phyloP scores from a whole-genome alignment of 192 early-diverging fungal species.

The Mortierella alpina region DNA sequence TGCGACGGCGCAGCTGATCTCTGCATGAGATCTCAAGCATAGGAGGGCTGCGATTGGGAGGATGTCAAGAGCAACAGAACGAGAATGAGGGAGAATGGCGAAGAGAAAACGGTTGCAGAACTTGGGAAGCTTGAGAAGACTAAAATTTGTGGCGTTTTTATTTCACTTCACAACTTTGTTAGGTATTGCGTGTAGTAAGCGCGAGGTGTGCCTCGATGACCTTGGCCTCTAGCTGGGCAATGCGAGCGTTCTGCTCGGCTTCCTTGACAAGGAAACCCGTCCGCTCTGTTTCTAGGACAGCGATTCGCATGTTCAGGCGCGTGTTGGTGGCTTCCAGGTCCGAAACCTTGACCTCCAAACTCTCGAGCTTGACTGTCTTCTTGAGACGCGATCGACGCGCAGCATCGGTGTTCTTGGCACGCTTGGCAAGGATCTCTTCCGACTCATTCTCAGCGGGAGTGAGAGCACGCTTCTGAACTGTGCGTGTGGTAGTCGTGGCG shows the following conservation, averaged over 20 bases:
- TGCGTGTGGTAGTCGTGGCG: too few relatives aligned
- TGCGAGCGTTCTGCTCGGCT: constrained; percentile 45
- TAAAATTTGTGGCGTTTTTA: constrained; percentile 9
- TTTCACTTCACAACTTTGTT: background rate
- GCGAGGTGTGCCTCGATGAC: constrained; percentile 51
- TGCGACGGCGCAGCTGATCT: constrained; percentile 24
- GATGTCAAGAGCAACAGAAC: background rate
- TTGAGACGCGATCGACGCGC: constrained; percentile 69
- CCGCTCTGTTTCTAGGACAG: constrained; percentile 61
- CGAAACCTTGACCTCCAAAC: constrained; percentile 63
- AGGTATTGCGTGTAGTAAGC: constrained; percentile 14
- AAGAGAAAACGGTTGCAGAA: background rate
- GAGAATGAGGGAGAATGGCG: background rate
- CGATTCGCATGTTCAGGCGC: constrained; percentile 63
- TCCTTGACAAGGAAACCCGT: constrained; percentile 50
- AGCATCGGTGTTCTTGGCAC: constrained; percentile 71
- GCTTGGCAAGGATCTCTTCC: constrained; percentile 37
- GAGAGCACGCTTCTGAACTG: constrained; percentile 10
- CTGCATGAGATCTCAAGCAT: constrained; percentile 8
- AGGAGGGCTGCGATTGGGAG: background rate
- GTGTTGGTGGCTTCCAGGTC: constrained; percentile 65
- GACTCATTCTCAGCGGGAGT: constrained; percentile 14
- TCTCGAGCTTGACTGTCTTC: constrained; percentile 61
- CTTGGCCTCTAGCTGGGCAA: constrained; percentile 54
- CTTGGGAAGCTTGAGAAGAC: background rate